A percentile compares a stretch with the other conserved stretches of the same genome.
These are phyloP conservation scores for Sphaerulina musiva DNA, from an alignment of 2,329 filamentous ascomycete genomes.

Conservation along the genomic window DNA sequence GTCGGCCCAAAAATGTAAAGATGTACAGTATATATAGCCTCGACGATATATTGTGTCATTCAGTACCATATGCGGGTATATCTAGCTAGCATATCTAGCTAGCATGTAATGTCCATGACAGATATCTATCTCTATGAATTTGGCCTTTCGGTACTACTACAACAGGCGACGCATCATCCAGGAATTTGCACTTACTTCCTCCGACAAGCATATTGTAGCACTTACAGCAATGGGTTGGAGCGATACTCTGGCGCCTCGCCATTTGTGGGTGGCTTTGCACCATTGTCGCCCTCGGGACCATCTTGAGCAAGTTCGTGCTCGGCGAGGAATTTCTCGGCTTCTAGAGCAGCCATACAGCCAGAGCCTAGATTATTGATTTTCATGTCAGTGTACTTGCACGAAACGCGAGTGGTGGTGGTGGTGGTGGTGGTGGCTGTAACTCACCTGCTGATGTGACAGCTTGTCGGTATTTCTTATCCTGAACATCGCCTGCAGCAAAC, in stretches of 20 bases:
- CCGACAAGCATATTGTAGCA: neutral
- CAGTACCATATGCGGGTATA: neutral
- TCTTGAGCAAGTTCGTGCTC: constrained; percentile 57
- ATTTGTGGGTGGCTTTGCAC: constrained; percentile 45
- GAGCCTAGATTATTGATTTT: constrained; percentile 53
- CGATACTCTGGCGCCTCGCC: constrained; percentile 56
- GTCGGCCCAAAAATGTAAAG: too few species aligned
- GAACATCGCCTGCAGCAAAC: constrained; percentile 93
- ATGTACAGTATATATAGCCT: too few species aligned
- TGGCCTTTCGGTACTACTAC: neutral
- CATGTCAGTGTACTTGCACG: constrained; percentile 13
- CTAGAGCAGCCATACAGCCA: constrained; percentile 89
- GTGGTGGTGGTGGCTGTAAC: constrained; percentile 32
- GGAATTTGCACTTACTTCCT: neutral
- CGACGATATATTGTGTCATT: neutral
- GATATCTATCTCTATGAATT: neutral
- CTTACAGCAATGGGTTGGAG: constrained; percentile 57
- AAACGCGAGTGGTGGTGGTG: neutral
- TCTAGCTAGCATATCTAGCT: neutral
- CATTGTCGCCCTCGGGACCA: constrained; percentile 45
- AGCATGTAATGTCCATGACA: neutral
- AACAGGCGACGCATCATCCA: too few species aligned
- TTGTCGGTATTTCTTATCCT: constrained; percentile 97
- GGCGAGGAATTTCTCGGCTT: constrained; percentile 87
- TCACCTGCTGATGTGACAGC: constrained; percentile 93